Evolutionary conservation across 169 alveolate species (phyloP).

Genomic region (Plasmodium gonderi): DNA sequence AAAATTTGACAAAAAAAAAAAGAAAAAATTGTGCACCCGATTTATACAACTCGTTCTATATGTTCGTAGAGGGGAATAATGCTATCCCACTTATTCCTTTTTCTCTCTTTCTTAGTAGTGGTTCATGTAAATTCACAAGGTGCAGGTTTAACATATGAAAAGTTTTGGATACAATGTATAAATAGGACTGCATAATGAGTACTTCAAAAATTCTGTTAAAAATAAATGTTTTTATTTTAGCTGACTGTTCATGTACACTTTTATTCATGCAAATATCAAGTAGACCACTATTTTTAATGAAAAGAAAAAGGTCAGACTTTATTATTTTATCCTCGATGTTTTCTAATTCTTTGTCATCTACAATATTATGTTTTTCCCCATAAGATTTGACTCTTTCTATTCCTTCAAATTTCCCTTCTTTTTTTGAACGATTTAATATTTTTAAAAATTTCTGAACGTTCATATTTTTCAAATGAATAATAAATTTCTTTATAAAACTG

Average conservation of each 20-base stretch:
- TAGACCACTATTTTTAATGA: slow-evolving; percentile 2
- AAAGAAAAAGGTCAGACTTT: neutral
- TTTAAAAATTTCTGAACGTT: slow-evolving; percentile 11
- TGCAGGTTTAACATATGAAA: slow-evolving; percentile 39
- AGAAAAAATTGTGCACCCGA: too few relatives aligned
- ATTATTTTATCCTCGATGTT: neutral
- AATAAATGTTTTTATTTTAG: slow-evolving; percentile 3
- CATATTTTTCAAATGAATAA: neutral
- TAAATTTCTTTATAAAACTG: neutral
- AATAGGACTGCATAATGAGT: slow-evolving; percentile 39
- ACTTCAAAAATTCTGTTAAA: slow-evolving; percentile 36
- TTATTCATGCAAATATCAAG: neutral
- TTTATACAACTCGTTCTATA: too few relatives aligned
- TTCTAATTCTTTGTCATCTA: neutral
- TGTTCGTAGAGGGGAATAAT: too few relatives aligned
- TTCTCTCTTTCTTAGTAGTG: neutral
- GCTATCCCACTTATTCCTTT: too few relatives aligned
- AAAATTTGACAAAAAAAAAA: neutral
- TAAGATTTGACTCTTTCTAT: neutral
- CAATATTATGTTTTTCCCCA: neutral
- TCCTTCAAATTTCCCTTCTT: neutral
- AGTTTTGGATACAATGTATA: slow-evolving; percentile 10
- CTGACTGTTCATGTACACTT: neutral
- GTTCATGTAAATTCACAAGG: slow-evolving; percentile 8
- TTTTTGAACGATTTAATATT: neutral